Percentiles rank a stretch among this genome's conserved stretches.
phyloP scores from a whole-genome alignment of 2,329 filamentous ascomycete genomes.

The Aspergillus bombycis region DNA sequence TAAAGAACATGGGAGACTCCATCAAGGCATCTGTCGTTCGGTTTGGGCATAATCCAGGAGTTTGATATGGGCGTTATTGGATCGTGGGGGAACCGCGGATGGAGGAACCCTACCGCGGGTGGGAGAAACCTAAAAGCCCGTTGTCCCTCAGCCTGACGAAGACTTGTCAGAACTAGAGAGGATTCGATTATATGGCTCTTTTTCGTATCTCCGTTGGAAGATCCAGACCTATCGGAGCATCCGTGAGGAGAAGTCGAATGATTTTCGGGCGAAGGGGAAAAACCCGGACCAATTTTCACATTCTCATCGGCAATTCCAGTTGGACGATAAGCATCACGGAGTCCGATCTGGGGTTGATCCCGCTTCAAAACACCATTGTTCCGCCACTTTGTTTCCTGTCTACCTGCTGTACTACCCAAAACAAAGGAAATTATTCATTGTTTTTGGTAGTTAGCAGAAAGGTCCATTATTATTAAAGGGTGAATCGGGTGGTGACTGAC shows the following conservation, averaged over 20 bases:
- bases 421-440: neutral
- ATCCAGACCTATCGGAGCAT: constrained; percentile 11
- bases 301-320: constrained; percentile 21
- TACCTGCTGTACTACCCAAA: neutral
- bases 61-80: neutral
- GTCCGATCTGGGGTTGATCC: constrained; percentile 5
- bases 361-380: neutral
- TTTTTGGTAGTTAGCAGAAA: neutral
- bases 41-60: neutral
- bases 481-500: neutral
- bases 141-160: neutral
- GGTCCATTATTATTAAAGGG: neutral
- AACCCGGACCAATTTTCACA: constrained; percentile 26
- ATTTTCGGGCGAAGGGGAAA: constrained; percentile 35
- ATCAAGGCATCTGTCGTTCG: neutral
- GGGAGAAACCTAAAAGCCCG: neutral
- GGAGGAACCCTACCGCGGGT: neutral
- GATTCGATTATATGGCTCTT: neutral
- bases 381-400: neutral
- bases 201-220: neutral
- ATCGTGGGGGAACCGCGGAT: neutral
- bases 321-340: constrained; percentile 5
- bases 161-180: neutral
- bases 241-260: constrained; percentile 23
- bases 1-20: neutral